A percentile compares a stretch with the other conserved stretches of the same genome.
phyloP scores from a whole-genome alignment of 805 yeast genomes.

The Ogataea henricii region DNA sequence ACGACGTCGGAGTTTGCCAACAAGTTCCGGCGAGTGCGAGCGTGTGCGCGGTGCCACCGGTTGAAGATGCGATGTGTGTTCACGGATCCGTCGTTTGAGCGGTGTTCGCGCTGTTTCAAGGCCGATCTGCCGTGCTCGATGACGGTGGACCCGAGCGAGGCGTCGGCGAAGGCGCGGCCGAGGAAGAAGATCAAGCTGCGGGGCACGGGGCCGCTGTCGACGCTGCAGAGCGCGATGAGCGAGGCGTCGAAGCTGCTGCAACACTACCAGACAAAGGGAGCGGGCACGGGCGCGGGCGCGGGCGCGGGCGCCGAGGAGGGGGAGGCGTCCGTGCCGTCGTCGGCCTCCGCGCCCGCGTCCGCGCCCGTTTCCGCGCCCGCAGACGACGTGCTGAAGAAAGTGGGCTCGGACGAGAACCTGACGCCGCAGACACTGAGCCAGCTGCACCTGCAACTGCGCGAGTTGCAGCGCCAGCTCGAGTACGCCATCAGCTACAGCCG shows the following conservation, averaged over 20 bases:
- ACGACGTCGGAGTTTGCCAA: slow-evolving; percentile 38
- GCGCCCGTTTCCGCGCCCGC: no score
- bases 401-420: slow-evolving; percentile 22
- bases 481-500: slow-evolving; percentile 28
- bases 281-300: slow-evolving; percentile 4
- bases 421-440: slow-evolving; percentile 24
- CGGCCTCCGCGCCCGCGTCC: no score
- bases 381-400: background rate
- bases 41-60: slow-evolving; percentile 59
- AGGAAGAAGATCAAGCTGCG: slow-evolving; percentile 32
- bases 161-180: slow-evolving; percentile 41
- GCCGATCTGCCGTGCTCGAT: slow-evolving; percentile 49
- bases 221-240: slow-evolving; percentile 30
- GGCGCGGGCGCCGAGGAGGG: slow-evolving; percentile 9
- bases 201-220: slow-evolving; percentile 30
- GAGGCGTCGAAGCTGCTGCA: slow-evolving; percentile 29
- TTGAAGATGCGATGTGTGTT: slow-evolving; percentile 54
- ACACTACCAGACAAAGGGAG: slow-evolving; percentile 24
- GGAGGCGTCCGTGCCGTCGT: no score
- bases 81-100: slow-evolving; percentile 44
- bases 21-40: slow-evolving; percentile 49
- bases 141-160: slow-evolving; percentile 52
- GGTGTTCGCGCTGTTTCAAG: slow-evolving; percentile 49
- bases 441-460: slow-evolving; percentile 34
- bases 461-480: slow-evolving; percentile 33